Evolutionary conservation across 1,284 basidiomycete genomes (phyloP).

Genomic region (Vanrija sp.): DNA sequence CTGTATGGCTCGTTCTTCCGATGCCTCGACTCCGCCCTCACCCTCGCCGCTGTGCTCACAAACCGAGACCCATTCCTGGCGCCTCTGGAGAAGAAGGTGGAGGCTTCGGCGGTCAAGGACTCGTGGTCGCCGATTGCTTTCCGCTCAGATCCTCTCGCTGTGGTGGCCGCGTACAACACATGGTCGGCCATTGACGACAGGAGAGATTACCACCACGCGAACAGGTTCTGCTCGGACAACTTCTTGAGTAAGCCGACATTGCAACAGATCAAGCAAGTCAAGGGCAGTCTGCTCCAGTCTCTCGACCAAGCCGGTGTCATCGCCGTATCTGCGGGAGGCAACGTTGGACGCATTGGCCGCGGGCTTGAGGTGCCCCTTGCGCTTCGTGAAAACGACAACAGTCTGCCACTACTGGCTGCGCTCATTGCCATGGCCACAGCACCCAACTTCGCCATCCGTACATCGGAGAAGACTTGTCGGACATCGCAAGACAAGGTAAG

Average conservation of each 20-base stretch:
- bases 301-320: slow-evolving; percentile 79
- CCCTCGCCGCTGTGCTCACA: slow-evolving; percentile 82
- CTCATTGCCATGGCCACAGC: slow-evolving; percentile 82
- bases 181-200: slow-evolving; percentile 71
- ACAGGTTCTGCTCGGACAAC: slow-evolving; percentile 78
- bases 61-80: slow-evolving; percentile 88
- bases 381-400: slow-evolving; percentile 71
- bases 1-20: slow-evolving; percentile 90
- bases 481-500: slow-evolving; percentile 83
- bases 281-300: slow-evolving; percentile 71
- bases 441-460: slow-evolving; percentile 88
- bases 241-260: slow-evolving; percentile 84
- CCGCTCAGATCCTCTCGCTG: slow-evolving; percentile 79
- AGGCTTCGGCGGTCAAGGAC: slow-evolving; percentile 66
- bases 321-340: slow-evolving; percentile 66
- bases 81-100: slow-evolving; percentile 55
- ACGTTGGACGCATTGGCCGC: slow-evolving; percentile 24
- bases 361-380: slow-evolving; percentile 56
- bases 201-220: slow-evolving; percentile 63
- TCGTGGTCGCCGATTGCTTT: slow-evolving; percentile 70
- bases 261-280: slow-evolving; percentile 78
- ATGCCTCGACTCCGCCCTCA: slow-evolving; percentile 83
- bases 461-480: slow-evolving; percentile 67
- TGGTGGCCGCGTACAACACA: slow-evolving; percentile 72
- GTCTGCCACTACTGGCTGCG: slow-evolving; percentile 74